Conservation (phyloP, 1,284 basidiomycete genomes). For the Ustilago hordei region DNA sequence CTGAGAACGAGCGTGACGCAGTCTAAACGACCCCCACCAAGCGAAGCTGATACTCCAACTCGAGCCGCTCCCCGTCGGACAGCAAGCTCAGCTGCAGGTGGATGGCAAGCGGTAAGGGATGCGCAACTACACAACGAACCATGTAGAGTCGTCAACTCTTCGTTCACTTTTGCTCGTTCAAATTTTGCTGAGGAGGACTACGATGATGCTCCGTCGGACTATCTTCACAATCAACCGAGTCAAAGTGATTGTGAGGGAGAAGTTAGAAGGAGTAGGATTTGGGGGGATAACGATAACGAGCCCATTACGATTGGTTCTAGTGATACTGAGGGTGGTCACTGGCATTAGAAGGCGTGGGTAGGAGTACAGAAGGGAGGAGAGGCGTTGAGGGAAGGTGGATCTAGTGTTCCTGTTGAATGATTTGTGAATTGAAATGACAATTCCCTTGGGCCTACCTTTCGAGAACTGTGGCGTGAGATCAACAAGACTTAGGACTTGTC, state of each 20-base stretch:
- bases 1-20: background rate
- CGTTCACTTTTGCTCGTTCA: background rate
- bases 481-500: too few relatives aligned
- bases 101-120: background rate
- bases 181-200: background rate
- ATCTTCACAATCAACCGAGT: slow-evolving; percentile 1
- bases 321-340: background rate
- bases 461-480: too few relatives aligned
- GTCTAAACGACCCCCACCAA: background rate
- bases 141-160: background rate
- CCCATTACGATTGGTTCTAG: background rate
- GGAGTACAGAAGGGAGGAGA: background rate
- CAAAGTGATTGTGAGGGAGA: background rate
- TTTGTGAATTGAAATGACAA: background rate
- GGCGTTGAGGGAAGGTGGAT: background rate
- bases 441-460: too few relatives aligned
- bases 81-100: background rate
- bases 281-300: background rate
- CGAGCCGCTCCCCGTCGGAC: background rate
- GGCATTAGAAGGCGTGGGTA: background rate
- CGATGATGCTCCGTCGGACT: background rate
- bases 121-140: background rate
- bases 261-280: background rate
- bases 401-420: background rate
- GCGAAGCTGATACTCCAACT: background rate